Evolutionary conservation across 768 basidiomycete genomes (phyloP).

Genomic region (Lactifluus piperatus): DNA sequence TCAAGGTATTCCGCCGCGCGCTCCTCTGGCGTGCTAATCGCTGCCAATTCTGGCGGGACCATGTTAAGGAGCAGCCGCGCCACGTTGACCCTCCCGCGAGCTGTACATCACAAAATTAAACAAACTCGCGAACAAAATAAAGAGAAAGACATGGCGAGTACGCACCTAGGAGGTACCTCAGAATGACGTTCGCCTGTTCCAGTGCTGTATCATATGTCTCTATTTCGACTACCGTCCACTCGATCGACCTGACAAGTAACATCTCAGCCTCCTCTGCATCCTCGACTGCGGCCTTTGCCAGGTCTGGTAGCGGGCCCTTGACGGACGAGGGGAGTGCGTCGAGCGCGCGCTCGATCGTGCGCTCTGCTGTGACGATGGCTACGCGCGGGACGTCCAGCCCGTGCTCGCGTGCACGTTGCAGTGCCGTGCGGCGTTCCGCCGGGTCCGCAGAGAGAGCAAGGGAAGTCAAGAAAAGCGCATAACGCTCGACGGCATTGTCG

Average conservation of each 20-base stretch:
- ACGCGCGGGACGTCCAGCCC: constrained; percentile 78
- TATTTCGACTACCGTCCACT: constrained; percentile 82
- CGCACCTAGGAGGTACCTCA: constrained; percentile 85
- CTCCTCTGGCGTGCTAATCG: constrained; percentile 60
- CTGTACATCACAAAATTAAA: constrained; percentile 32
- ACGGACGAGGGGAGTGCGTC: constrained; percentile 27
- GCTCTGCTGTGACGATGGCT: constrained; percentile 71
- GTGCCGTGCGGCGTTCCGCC: constrained; percentile 55
- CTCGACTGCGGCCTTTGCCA: constrained; percentile 6
- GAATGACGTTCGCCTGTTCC: constrained; percentile 78
- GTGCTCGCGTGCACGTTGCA: constrained; percentile 73
- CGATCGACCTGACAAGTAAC: constrained; percentile 75
- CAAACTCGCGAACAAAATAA: too few relatives aligned
- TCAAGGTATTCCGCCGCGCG: constrained; percentile 68
- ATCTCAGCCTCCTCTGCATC: constrained; percentile 46
- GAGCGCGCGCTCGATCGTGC: constrained; percentile 64
- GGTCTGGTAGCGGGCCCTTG: constrained; percentile 10
- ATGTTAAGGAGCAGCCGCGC: constrained; percentile 51
- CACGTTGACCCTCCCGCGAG: constrained; percentile 62
- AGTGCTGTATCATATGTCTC: constrained; percentile 71
- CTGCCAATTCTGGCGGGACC: constrained; percentile 55
- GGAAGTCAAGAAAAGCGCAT: constrained; percentile 82
- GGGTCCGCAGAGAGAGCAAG: constrained; percentile 56
- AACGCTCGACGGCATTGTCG: constrained; percentile 85
- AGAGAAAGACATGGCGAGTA: neutral